Conservation (phyloP, 2,329 filamentous ascomycete genomes). For the Colletotrichum tropicicola region DNA sequence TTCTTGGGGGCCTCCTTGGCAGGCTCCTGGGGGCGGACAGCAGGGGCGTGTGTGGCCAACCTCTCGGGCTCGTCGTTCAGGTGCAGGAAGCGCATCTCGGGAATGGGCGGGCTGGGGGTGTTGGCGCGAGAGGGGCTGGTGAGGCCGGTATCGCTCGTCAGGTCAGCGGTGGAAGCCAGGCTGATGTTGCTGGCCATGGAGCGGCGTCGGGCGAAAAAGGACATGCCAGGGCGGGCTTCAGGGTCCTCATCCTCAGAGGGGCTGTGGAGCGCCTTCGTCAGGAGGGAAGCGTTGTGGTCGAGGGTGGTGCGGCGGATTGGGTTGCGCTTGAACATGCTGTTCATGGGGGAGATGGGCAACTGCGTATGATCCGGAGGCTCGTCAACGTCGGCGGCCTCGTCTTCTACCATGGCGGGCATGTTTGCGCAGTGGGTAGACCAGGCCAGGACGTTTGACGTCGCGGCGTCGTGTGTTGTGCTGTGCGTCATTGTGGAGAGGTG, state of each 20-base stretch:
- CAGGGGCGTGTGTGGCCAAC: slow-evolving; percentile 58
- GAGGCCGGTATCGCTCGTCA: slow-evolving; percentile 93
- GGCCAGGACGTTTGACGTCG: slow-evolving; percentile 53
- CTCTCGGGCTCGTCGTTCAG: slow-evolving; percentile 41
- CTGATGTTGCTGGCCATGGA: slow-evolving; percentile 85
- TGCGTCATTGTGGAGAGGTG: slow-evolving; percentile 43
- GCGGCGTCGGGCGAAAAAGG: slow-evolving; percentile 55
- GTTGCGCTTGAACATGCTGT: slow-evolving; percentile 56
- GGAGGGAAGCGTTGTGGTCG: slow-evolving; percentile 78
- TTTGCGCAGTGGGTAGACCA: slow-evolving; percentile 55
- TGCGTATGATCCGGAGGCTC: slow-evolving; percentile 80
- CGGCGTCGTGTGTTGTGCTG: slow-evolving; percentile 45
- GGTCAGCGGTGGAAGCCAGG: slow-evolving; percentile 83
- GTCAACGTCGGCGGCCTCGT: slow-evolving; percentile 81
- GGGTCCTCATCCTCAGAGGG: slow-evolving; percentile 66
- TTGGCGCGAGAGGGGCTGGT: slow-evolving; percentile 90
- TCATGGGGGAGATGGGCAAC: slow-evolving; percentile 37
- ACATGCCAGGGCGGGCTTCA: slow-evolving; percentile 46
- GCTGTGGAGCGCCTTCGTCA: slow-evolving; percentile 84
- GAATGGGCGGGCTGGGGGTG: slow-evolving; percentile 87
- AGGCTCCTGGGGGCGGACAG: slow-evolving; percentile 65
- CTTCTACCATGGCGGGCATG: slow-evolving; percentile 54
- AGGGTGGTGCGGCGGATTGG: slow-evolving; percentile 53
- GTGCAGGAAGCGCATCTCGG: slow-evolving; percentile 60
- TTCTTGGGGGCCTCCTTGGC: slow-evolving; percentile 63